Percentiles rank a stretch among this genome's conserved stretches.
phyloP scores from a whole-genome alignment of 495 filamentous ascomycete species.

The Trichoderma reesei region DNA sequence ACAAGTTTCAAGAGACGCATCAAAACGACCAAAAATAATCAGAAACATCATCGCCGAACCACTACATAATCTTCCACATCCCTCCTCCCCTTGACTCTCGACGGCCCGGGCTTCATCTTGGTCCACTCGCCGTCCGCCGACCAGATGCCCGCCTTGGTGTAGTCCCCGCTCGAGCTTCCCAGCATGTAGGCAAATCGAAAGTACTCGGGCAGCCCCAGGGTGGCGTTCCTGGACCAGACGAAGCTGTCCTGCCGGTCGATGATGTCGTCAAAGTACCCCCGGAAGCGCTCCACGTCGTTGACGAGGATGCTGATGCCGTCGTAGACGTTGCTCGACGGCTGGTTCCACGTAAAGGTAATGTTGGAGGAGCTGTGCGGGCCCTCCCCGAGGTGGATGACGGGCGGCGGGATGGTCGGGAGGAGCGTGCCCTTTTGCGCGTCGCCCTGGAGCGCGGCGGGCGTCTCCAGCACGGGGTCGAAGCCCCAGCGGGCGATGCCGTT shows the following conservation, averaged over 20 bases:
- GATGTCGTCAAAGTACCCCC: slow-evolving; percentile 46
- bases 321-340: slow-evolving; percentile 49
- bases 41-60: neutral
- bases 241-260: slow-evolving; percentile 31
- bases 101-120: slow-evolving; percentile 40
- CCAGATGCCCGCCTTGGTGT: slow-evolving; percentile 77
- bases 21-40: neutral
- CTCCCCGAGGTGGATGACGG: slow-evolving; percentile 29
- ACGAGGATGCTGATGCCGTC: slow-evolving; percentile 82
- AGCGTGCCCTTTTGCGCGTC: slow-evolving; percentile 58
- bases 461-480: slow-evolving; percentile 85
- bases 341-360: slow-evolving; percentile 46
- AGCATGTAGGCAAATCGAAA: slow-evolving; percentile 78
- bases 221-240: slow-evolving; percentile 37
- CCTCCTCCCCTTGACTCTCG: slow-evolving; percentile 19
- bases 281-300: slow-evolving; percentile 86
- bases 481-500: slow-evolving; percentile 92
- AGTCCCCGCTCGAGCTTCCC: slow-evolving; percentile 59
- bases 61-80: neutral
- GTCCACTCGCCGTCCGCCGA: slow-evolving; percentile 58
- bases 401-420: slow-evolving; percentile 53
- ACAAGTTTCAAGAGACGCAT: neutral
- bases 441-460: slow-evolving; percentile 56
- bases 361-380: slow-evolving; percentile 23
- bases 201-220: slow-evolving; percentile 49